Evolutionary conservation across 441 rosid species (phyloP).

Genomic region (Melastoma candidum): DNA sequence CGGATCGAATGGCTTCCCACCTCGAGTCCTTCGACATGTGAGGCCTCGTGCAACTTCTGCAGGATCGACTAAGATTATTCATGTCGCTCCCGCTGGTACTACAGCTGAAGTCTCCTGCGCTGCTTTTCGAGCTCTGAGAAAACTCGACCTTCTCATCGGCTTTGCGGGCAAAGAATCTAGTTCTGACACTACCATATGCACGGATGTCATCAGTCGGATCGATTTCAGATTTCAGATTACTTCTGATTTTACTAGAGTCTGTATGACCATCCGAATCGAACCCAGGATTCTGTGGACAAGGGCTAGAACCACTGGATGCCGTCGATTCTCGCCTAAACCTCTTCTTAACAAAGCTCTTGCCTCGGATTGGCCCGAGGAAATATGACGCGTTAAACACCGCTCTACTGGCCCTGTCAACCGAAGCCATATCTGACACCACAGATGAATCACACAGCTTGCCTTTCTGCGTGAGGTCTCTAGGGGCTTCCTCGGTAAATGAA

Average conservation of each 20-base stretch:
- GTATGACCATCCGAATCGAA: conserved; percentile 30
- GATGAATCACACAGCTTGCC: conserved; percentile 8
- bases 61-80: conserved; percentile 44
- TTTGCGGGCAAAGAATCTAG: conserved; percentile 25
- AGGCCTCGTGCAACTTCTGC: conserved; percentile 51
- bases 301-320: conserved; percentile 21
- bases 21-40: conserved; percentile 73
- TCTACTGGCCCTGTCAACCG: conserved; percentile 22
- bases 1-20: conserved; percentile 58
- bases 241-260: conserved; percentile 22
- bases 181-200: conserved; percentile 21
- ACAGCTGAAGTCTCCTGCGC: conserved; percentile 65
- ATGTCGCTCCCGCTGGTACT: conserved; percentile 55
- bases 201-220: conserved; percentile 29
- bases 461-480: too few species aligned
- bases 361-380: conserved; percentile 42
- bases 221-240: conserved; percentile 18
- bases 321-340: conserved; percentile 38
- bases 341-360: conserved; percentile 44
- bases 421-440: conserved; percentile 13
- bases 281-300: conserved; percentile 17
- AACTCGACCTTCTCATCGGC: conserved; percentile 56
- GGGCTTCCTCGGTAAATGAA: not conserved
- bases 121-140: conserved; percentile 80
- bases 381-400: conserved; percentile 24